These are phyloP conservation scores for Penicillium manginii DNA, from an alignment of 495 filamentous ascomycete species.

Conservation along the genomic window DNA sequence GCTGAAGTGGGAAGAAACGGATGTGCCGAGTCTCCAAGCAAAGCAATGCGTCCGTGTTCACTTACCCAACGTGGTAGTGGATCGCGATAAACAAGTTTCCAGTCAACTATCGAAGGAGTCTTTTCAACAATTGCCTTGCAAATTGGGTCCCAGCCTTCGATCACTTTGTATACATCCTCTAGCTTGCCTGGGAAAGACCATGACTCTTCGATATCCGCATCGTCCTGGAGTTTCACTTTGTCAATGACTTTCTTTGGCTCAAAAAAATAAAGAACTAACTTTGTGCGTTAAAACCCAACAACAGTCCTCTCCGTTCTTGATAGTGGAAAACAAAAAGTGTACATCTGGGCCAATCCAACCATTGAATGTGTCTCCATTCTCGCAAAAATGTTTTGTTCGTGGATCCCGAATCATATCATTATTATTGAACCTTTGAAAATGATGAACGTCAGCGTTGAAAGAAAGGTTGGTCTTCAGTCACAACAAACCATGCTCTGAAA, in stretches of 20 bases:
- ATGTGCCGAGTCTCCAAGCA: constrained; percentile 74
- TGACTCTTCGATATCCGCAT: constrained; percentile 50
- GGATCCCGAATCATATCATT: constrained; percentile 65
- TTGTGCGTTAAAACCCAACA: constrained; percentile 74
- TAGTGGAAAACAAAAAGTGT: constrained; percentile 25
- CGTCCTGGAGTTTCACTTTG: constrained; percentile 49
- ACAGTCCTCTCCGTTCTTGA: constrained; percentile 59
- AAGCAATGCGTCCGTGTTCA: constrained; percentile 57
- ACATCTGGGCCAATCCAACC: constrained; percentile 40
- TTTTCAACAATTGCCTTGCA: constrained; percentile 60
- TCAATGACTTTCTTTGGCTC: background rate
- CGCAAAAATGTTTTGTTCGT: constrained; percentile 59
- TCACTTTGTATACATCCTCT: constrained; percentile 57
- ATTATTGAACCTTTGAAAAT: constrained; percentile 57
- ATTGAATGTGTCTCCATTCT: constrained; percentile 65
- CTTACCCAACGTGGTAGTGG: constrained; percentile 69
- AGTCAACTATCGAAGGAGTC: constrained; percentile 67
- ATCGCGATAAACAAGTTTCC: constrained; percentile 73
- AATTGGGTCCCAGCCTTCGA: constrained; percentile 68
- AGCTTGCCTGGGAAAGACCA: constrained; percentile 49
- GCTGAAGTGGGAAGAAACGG: constrained; percentile 72
- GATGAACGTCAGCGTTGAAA: background rate
- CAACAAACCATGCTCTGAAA: constrained; percentile 53
- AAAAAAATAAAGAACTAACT: constrained; percentile 3
- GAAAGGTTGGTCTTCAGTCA: background rate